Base-by-base conservation (phyloP, 23 red algal genomes). In the Pyropia yezoensis region DNA sequence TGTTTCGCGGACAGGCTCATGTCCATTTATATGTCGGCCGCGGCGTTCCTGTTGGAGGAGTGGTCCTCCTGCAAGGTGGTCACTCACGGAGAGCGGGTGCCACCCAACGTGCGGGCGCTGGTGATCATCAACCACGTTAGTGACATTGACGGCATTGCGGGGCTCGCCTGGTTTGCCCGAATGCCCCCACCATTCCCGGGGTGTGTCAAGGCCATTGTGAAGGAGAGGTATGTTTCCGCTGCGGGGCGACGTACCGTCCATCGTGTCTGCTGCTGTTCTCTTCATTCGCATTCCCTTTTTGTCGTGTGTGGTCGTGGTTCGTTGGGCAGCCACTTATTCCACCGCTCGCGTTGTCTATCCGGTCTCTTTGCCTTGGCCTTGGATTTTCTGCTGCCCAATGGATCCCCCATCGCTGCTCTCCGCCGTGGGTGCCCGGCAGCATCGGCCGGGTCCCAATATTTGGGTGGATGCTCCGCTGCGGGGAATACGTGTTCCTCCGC, bases 151-250 rank as follows among this genome's bases (percentile, higher is more conserved):
- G 67, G 61, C 62, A 50, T 80, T 16, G 49, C 74, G 16, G 83
- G 83, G 27, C 68, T 88, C 6, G 65, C 83, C 12, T 78, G 61
- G 26, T 47, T 88, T 65, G 50, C 73, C 27, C 73, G 67, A 52
- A 68, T 78, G 33, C 57, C 70, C 23, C 62, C 55, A 15, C 83
- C 83, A 16, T 88, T 77, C 39, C 83, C 83, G 19, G 83, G 83
- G 1, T 74, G 70, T 66, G 73, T 72, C 14, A 88, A 88, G 64
- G 75, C 83, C 11, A 75, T 79, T 61, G 72, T 80, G 66, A 88
- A 88, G 57, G 71, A 61, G 24, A 61, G 24, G 57, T 61, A 61
- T 8, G 57, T 29, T 33, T 33, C 3, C 6, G 4, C 4, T 3
- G 24, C 6, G 24, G 11, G 57, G 12, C 57, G n/a, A 61, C 24